These are phyloP conservation scores for Calonectria pseudoturangicola DNA, from an alignment of 2,329 filamentous ascomycete genomes.

Conservation along the genomic window DNA sequence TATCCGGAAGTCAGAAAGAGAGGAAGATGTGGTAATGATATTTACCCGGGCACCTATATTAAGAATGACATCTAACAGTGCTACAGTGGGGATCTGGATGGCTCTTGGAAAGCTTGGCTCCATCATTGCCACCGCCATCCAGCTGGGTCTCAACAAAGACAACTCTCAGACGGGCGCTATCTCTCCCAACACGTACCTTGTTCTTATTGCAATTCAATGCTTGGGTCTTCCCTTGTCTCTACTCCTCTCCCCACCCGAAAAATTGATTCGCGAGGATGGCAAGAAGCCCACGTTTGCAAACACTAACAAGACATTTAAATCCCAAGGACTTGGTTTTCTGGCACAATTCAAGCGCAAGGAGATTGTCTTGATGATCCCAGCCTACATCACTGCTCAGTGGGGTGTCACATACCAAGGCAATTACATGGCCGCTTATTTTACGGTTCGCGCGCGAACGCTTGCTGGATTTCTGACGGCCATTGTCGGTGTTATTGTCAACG, in stretches of 20 bases:
- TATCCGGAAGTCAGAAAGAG: slow-evolving; percentile 5
- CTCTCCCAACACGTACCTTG: slow-evolving; percentile 12
- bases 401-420: slow-evolving; percentile 24
- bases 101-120: slow-evolving; percentile 11
- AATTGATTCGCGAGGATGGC: slow-evolving; percentile 9
- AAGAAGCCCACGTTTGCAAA: slow-evolving; percentile 16
- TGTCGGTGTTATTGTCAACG: background rate
- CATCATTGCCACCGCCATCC: slow-evolving; percentile 13
- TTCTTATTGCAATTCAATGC: slow-evolving; percentile 12
- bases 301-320: slow-evolving; percentile 1
- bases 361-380: slow-evolving; percentile 13
- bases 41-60: too few species aligned
- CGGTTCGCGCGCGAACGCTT: slow-evolving; percentile 10
- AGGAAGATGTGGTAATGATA: background rate
- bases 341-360: slow-evolving; percentile 22
- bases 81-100: slow-evolving; percentile 3
- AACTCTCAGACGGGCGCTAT: slow-evolving; percentile 2
- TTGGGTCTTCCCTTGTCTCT: background rate
- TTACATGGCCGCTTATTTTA: slow-evolving; percentile 27
- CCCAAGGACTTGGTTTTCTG: background rate
- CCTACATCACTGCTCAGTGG: slow-evolving; percentile 24
- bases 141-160: slow-evolving; percentile 12
- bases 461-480: slow-evolving; percentile 14
- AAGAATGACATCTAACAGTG: background rate
- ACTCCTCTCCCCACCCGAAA: background rate